Percentiles rank a stretch among this genome's conserved stretches.
phyloP scores from a whole-genome alignment of 139 green algal species.

The Micromonas commoda region DNA sequence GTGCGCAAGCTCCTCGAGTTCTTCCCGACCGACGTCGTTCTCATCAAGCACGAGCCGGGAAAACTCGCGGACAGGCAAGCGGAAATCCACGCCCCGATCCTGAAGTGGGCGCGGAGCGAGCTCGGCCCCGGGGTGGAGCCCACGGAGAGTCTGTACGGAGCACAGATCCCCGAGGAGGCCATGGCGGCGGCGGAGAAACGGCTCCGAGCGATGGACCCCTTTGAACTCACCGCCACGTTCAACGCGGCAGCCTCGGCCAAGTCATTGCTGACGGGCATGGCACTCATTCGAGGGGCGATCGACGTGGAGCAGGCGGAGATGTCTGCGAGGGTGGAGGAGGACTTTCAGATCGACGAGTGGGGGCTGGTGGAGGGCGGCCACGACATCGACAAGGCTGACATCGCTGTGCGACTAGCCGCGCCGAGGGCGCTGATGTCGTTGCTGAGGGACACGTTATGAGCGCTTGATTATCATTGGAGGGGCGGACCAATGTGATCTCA shows the following conservation, averaged over 20 bases:
- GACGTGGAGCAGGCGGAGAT: neutral
- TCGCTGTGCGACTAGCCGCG: conserved; percentile 59
- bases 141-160: neutral
- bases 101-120: neutral
- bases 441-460: too few relatives aligned
- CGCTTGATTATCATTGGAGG: too few relatives aligned
- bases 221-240: conserved; percentile 68
- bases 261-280: conserved; percentile 75
- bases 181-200: neutral
- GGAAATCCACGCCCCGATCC: neutral
- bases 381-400: conserved; percentile 83
- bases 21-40: conserved; percentile 71
- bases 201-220: conserved; percentile 50
- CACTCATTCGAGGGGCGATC: conserved; percentile 35
- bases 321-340: conserved; percentile 3
- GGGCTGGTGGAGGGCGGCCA: conserved; percentile 94
- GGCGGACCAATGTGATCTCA: too few relatives aligned
- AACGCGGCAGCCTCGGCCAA: conserved; percentile 60
- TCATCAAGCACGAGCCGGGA: conserved; percentile 31
- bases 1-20: conserved; percentile 74
- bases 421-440: conserved; percentile 67
- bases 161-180: neutral
- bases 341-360: conserved; percentile 52
- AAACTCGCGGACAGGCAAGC: neutral
- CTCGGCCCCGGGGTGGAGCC: neutral